Evolutionary conservation across 495 filamentous ascomycete genomes (phyloP).

Genomic region (Astrocystis sublimbata): DNA sequence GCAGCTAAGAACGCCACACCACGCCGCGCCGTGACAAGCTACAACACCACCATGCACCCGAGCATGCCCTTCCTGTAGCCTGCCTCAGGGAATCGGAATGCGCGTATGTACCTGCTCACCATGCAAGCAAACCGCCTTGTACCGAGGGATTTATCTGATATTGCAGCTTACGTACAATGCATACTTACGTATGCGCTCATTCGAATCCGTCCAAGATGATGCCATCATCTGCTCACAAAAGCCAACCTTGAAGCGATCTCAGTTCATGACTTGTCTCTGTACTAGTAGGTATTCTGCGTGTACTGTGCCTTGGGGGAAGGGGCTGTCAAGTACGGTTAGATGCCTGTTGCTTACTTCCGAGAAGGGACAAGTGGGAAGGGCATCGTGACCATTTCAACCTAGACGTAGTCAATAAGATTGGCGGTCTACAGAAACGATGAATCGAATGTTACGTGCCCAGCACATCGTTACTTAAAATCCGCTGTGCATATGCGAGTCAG

Average conservation of each 20-base stretch:
- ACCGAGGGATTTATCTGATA: background rate
- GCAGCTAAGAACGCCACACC: constrained; percentile 3
- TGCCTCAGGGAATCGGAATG: no score
- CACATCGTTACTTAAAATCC: background rate
- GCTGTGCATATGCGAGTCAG: background rate
- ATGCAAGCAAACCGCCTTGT: background rate
- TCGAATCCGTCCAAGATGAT: no score
- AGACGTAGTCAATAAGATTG: constrained; percentile 13
- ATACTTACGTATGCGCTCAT: no score
- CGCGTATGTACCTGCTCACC: no score
- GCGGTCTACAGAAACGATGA: constrained; percentile 5
- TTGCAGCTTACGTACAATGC: no score
- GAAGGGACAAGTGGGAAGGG: background rate
- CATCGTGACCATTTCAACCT: constrained; percentile 8
- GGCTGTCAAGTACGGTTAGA: no score
- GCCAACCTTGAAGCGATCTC: background rate
- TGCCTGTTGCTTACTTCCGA: background rate
- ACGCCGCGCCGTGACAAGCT: no score
- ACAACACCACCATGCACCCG: no score
- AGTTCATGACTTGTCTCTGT: background rate
- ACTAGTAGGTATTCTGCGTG: no score
- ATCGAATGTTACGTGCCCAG: background rate
- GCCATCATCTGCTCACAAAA: no score
- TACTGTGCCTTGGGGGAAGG: background rate
- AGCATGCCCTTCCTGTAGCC: no score